Percentiles rank a stretch among this genome's conserved stretches.
Evolutionary conservation across 805 yeast genomes (phyloP).

Genomic region (Yarrowia sp.): DNA sequence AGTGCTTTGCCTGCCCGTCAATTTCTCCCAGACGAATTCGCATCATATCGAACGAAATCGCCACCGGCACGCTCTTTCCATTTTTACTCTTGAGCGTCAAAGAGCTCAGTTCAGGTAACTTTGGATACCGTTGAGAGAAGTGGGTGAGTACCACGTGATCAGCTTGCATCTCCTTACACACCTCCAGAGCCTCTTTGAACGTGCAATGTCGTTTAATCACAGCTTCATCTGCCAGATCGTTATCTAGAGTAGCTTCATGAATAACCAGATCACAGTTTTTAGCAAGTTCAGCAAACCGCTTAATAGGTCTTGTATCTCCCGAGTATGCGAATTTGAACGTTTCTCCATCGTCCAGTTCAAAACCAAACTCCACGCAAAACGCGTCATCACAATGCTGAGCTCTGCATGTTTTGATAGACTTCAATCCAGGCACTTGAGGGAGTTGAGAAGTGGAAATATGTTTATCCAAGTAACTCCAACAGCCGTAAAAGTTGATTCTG

Average conservation of each 20-base stretch:
- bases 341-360: conserved; percentile 21
- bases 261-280: conserved; percentile 65
- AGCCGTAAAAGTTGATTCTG: conserved; percentile 53
- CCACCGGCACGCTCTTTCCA: not conserved
- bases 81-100: not conserved
- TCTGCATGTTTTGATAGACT: conserved; percentile 54
- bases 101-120: conserved; percentile 43
- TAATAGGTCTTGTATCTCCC: conserved; percentile 91
- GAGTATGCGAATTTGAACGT: conserved; percentile 77
- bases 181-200: conserved; percentile 75
- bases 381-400: conserved; percentile 87
- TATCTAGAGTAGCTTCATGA: conserved; percentile 92
- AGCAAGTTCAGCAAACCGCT: conserved; percentile 64
- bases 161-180: conserved; percentile 70
- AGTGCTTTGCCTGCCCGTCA: not conserved
- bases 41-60: conserved; percentile 24
- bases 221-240: conserved; percentile 75
- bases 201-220: conserved; percentile 81
- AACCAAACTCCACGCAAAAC: conserved; percentile 52
- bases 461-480: conserved; percentile 52
- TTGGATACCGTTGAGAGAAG: conserved; percentile 85
- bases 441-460: not conserved
- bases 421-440: conserved; percentile 8
- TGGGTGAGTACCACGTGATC: conserved; percentile 76
- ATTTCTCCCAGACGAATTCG: not conserved